Percentiles rank a stretch among this genome's conserved stretches.
Conservation (phyloP, 805 yeast species). For the Debaryomyces tyrocola region DNA sequence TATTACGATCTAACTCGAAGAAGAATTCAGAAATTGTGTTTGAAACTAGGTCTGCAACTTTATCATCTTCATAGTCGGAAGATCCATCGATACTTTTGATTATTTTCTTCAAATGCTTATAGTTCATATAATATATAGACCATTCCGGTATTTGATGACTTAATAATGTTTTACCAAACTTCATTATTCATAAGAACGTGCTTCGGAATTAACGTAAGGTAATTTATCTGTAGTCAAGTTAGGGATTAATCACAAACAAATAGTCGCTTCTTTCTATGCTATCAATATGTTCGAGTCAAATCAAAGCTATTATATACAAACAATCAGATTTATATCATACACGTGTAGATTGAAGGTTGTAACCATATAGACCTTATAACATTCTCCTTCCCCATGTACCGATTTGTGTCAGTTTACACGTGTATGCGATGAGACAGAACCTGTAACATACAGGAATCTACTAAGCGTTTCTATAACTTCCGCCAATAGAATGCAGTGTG, state of each 20-base stretch:
- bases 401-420: not conserved
- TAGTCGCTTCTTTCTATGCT: too few species aligned
- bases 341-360: not conserved
- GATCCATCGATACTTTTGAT: constrained; percentile 61
- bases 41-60: constrained; percentile 36
- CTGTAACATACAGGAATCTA: too few species aligned
- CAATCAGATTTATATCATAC: not conserved
- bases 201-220: too few species aligned
- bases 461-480: too few species aligned
- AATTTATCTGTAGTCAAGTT: too few species aligned
- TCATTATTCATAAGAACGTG: constrained; percentile 42
- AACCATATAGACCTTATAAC: too few species aligned
- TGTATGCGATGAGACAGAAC: not conserved
- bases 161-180: constrained; percentile 76
- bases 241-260: too few species aligned
- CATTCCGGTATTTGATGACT: constrained; percentile 95
- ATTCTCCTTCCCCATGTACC: too few species aligned
- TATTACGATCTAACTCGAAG: constrained; percentile 73
- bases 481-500: too few species aligned
- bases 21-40: constrained; percentile 64
- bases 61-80: constrained; percentile 34
- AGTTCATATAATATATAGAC: constrained; percentile 79
- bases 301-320: too few species aligned
- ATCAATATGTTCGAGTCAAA: too few species aligned
- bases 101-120: constrained; percentile 77